Evolutionary conservation across 257 asterid species (phyloP), one percentile per base, ranked within the genome.

Genomic region (Rhazya stricta): DNA sequence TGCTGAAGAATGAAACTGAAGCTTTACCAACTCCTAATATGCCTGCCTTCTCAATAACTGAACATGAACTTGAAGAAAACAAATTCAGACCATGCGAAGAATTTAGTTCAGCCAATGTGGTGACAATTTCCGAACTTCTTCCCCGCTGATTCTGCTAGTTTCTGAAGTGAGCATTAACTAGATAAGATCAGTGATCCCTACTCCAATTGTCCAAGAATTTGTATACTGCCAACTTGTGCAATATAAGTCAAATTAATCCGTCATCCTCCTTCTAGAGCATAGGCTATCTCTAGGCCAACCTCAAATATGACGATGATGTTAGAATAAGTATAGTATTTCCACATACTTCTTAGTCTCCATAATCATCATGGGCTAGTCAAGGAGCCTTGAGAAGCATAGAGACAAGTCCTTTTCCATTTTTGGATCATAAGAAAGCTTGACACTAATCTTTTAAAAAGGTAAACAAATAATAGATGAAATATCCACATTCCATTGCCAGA

Each of bases 1-100:
- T 83, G 87, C 87, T 81, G 23, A 72, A 73, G 32, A 72, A 76
- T 65, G 71, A 53, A 6, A 67, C 79, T 9, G n/a, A 66, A n/a
- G 63, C 50, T n/a, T 76, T 81, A 5, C 79, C 85, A 4, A 21
- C 9, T 13, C 83, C 87, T 2, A 72, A 77, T 45, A 58, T 71
- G 32, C 81, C 87, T 11, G 82, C 81, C 18, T 81, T 61, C 69
- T 76, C 73, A 43, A 69, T 9, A 6, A 45, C 34, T 2, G 23
- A 27, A 69, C 4, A 69, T 16, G 57, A 45, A 45, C 23, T 16
- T 45, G 19, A 4, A 12, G 73, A 69, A 30, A 69, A 18, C 12
- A 45, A 45, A 5, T 7, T 27, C 41, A 45, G 23, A 69, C 13
- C 58, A 69, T 21, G 6, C 43, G n/a, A 42, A 43, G 72, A 42